Base-by-base conservation (phyloP, 192 early-diverging fungal species). In the Podila verticillata region DNA sequence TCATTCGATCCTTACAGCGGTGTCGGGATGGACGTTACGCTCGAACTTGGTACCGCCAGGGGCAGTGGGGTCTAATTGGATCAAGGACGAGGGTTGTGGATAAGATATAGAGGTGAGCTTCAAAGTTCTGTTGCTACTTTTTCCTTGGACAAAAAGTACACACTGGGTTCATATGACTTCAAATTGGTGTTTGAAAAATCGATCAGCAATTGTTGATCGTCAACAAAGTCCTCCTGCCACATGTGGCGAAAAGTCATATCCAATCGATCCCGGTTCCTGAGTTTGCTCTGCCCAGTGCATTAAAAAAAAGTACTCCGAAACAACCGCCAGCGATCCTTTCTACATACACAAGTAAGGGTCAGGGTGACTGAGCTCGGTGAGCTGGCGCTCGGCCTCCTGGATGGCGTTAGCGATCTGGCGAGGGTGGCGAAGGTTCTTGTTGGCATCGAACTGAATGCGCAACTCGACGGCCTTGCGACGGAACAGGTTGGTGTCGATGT, bases 391-490 rank as follows among this genome's bases (percentile, higher is more conserved):
- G n/a, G 95, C 88, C 28, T 89, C 83, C 35, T 73, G 84, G 73
- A 96, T 57, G 49, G 93, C 78, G 63, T 75, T 77, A 73, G 94
- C 85, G 29, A 95, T 72, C 67, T 96, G 87, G 57, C 92, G 89
- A 24, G 92, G 90, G 74, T 90, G 94, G 63, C 83, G 83, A 44
- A 95, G 83, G 67, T 90, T 71, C 66, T 89, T 90, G 82, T 95
- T 96, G 54, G 84, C 86, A 70, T 97, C 96, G 71, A 98, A 98
- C 71, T 90, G 84, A 31, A 89, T 87, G 36, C 97, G 88, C 82
- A 98, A 94, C 64, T 94, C 88, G 68, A 96, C 66, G 48, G 92
- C 89, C 84, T 94, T 94, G 66, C 93, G 89, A 48, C 97, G 91
- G 89, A 85, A 95, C 56, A 92, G 82, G 48, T 81, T 78, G 59